Base-by-base conservation (phyloP, 2,329 filamentous ascomycete genomes). In the Paecilomyces dactylethromorphus region DNA sequence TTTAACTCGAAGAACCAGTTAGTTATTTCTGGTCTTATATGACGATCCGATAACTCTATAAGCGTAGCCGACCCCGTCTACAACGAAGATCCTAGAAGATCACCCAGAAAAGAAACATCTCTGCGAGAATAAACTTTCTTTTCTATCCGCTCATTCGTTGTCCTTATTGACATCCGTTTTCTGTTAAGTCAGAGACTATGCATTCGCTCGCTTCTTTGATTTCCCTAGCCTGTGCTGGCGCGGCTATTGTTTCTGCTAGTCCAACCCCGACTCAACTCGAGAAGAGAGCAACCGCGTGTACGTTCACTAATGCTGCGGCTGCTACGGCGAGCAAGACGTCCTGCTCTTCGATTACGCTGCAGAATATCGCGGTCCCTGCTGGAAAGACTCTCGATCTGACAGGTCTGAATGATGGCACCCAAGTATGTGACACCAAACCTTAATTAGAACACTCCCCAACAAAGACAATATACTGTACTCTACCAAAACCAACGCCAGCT, bases 371-470 rank as follows among this genome's bases (percentile, higher is more conserved):
- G 18, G 84, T 87, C 13, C 84, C 85, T 3, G 79, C 83, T 6
- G 84, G 84, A 22, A 74, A 74, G 10, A 86, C 84, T 2, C 78
- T 88, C 2, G 83, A 87, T 66, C 69, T 87, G 60, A 83, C 83
- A 12, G 73, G 75, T 21, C 76, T 86, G 45, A 77, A 76, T 1
- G 67, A 71, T 18, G 81, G 80, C 62, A 84, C 83, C 13, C 78
- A 71, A 58, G 79, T 78, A 66, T 54, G 60, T 58, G 50, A n/a
- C 56, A 13, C 13, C 35, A 29, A 21, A 22, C 8, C 12, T n/a
- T 18, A 50, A 50, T 11, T 33, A 33, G 12, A 45, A 6, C 35
- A 26, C 24, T 26, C 24, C 3, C 24, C 24, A 3, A 26, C 24
- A 26, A 26, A 26, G 24, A 8, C n/a, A n/a, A 45, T 12, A 39